Evolutionary conservation across 768 basidiomycete genomes (phyloP).

Genomic region (Podaxis sp.): DNA sequence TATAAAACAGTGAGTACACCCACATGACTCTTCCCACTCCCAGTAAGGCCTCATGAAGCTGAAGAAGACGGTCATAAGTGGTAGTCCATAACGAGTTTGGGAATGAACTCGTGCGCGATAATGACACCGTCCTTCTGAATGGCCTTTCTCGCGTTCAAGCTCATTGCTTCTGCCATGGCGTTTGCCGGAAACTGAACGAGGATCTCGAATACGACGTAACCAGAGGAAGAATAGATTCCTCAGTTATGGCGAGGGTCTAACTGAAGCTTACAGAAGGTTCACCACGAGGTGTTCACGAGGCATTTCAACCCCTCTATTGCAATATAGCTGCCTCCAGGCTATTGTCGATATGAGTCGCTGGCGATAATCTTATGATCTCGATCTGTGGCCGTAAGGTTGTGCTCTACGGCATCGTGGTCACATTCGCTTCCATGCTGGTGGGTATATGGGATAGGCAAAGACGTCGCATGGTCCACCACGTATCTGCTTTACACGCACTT

Average conservation of each 20-base stretch:
- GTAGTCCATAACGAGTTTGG: not conserved
- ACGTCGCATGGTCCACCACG: too few species aligned
- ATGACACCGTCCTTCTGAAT: slow-evolving; percentile 17
- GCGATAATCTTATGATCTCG: not conserved
- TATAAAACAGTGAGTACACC: not conserved
- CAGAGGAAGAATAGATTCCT: not conserved
- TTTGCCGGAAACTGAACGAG: too few species aligned
- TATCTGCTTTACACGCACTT: too few species aligned
- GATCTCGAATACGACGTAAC: too few species aligned
- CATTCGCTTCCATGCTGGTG: too few species aligned
- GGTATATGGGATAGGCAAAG: too few species aligned
- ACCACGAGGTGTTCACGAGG: not conserved
- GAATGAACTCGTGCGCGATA: slow-evolving; percentile 16
- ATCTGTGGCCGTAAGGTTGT: not conserved
- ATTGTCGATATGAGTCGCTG: not conserved
- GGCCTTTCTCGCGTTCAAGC: too few species aligned
- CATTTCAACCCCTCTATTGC: not conserved
- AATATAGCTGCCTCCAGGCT: not conserved
- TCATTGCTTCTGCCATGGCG: too few species aligned
- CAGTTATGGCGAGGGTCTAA: not conserved
- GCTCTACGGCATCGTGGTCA: too few species aligned
- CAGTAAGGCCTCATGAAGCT: slow-evolving; percentile 24
- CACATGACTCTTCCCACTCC: slow-evolving; percentile 27
- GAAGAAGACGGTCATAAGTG: not conserved
- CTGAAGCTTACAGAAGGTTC: not conserved